A percentile compares a stretch with the other conserved stretches of the same genome.
phyloP scores from a whole-genome alignment of 2,329 filamentous ascomycete species.

The Calonectria pteridis region DNA sequence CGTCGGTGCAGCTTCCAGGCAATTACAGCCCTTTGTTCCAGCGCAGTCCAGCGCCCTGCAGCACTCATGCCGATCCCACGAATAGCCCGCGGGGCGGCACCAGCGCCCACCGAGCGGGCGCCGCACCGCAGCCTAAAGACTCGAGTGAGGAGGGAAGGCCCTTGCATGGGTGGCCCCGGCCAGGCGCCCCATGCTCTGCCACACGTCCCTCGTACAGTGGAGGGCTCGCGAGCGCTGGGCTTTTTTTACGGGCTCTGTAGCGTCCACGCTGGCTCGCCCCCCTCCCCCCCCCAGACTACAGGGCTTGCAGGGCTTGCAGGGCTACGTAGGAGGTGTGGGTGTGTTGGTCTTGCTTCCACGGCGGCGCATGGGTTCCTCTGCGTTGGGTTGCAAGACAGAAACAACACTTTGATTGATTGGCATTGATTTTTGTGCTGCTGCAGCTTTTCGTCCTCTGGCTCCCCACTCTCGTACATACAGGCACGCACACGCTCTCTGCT shows the following conservation, averaged over 20 bases:
- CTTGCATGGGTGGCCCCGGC: conserved; percentile 28
- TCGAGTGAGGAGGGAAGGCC: conserved; percentile 13
- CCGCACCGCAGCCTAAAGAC: conserved; percentile 1
- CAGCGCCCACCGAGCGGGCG: conserved; percentile 13
- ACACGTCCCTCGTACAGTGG: conserved; percentile 30
- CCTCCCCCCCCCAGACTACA: conserved; percentile 20
- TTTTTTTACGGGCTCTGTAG: conserved; percentile 18
- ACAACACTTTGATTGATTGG: conserved; percentile 26
- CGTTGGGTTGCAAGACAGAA: conserved; percentile 27
- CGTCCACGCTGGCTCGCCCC: background rate
- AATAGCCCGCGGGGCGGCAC: conserved; percentile 8
- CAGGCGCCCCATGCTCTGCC: conserved; percentile 18
- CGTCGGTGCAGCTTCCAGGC: background rate
- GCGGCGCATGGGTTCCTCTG: background rate
- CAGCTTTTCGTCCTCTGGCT: conserved; percentile 2
- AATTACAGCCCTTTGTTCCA: conserved; percentile 3
- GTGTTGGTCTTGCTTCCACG: conserved; percentile 9
- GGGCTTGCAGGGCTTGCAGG: conserved; percentile 30
- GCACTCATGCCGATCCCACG: conserved; percentile 16
- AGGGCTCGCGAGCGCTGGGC: conserved; percentile 18
- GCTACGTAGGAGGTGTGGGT: conserved; percentile 23
- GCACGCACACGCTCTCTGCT: conserved; percentile 11
- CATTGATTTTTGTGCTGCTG: conserved; percentile 20
- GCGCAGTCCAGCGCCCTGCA: conserved; percentile 21
- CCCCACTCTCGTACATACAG: conserved; percentile 22